Conservation (phyloP, 2,329 filamentous ascomycete species). For the Xylaria sp. region DNA sequence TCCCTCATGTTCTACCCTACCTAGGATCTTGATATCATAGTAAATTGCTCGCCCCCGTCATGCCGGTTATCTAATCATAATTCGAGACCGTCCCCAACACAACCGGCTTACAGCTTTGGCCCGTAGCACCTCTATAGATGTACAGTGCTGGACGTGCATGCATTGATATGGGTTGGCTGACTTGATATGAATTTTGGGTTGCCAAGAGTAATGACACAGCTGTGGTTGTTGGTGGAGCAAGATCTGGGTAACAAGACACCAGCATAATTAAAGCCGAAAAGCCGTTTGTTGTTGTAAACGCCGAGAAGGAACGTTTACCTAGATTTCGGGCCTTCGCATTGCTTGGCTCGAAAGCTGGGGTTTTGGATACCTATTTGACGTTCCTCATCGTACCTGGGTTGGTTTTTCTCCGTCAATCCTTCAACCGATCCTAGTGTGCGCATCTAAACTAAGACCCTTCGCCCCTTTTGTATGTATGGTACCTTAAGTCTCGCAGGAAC, state of each 20-base stretch:
- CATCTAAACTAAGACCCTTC: background rate
- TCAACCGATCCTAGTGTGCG: background rate
- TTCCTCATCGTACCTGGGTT: background rate
- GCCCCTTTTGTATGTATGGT: background rate
- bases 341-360: constrained; percentile 14
- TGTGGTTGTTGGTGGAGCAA: background rate
- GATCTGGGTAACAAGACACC: background rate
- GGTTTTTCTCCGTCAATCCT: background rate
- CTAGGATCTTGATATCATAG: background rate
- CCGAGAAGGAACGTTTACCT: background rate
- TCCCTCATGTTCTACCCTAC: background rate
- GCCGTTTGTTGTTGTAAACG: constrained; percentile 11
- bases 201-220: background rate
- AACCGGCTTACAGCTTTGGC: constrained; percentile 3
- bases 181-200: background rate
- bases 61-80: background rate
- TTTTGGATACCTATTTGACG: constrained; percentile 20
- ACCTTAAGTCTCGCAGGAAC: constrained; percentile 11
- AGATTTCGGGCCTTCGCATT: constrained; percentile 19
- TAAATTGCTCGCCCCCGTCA: background rate
- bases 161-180: background rate
- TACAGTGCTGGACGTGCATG: background rate
- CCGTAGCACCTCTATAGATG: background rate
- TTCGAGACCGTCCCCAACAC: background rate
- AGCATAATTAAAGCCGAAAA: background rate